Conservation (phyloP, 2,329 filamentous ascomycete species). For the Colletotrichum spaethianum region DNA sequence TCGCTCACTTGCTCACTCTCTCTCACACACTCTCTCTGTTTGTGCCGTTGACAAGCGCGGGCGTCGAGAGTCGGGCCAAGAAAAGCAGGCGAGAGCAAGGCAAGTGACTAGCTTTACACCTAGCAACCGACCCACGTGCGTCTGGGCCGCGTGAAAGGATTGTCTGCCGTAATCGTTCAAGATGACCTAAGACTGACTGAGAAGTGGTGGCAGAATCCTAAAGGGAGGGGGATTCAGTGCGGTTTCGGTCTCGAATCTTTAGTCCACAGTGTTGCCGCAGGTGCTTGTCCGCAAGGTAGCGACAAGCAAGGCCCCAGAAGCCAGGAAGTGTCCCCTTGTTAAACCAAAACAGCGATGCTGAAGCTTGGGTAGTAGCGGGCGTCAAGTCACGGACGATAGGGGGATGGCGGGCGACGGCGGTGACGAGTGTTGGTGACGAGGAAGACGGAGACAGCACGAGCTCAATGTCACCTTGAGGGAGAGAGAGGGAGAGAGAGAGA, state of each 20-base stretch:
- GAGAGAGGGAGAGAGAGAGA: not conserved
- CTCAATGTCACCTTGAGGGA: slow-evolving; percentile 12
- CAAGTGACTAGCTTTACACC: slow-evolving; percentile 22
- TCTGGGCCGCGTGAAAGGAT: slow-evolving; percentile 12
- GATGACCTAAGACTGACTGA: slow-evolving; percentile 22
- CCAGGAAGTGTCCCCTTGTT: slow-evolving; percentile 23
- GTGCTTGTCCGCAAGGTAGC: slow-evolving; percentile 28
- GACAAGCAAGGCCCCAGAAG: slow-evolving; percentile 17
- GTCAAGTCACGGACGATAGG: slow-evolving; percentile 22
- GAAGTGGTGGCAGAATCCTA: slow-evolving; percentile 12
- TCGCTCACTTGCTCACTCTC: not conserved
- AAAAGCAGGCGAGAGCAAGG: not conserved
- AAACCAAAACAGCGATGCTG: slow-evolving; percentile 24
- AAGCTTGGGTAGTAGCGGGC: slow-evolving; percentile 22
- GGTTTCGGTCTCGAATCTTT: slow-evolving; percentile 4
- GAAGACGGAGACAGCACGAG: slow-evolving; percentile 19
- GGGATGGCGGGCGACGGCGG: not conserved
- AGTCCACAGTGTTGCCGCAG: slow-evolving; percentile 29
- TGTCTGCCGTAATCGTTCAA: slow-evolving; percentile 9
- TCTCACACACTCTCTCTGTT: not conserved
- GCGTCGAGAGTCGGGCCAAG: not conserved
- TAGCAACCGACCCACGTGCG: slow-evolving; percentile 5
- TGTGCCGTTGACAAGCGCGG: slow-evolving; percentile 20
- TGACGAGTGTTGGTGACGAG: slow-evolving; percentile 10
- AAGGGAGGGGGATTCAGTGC: slow-evolving; percentile 1